phyloP scores from a whole-genome alignment of 225 moss, liverwort and hornwort species.

The Neckera pumila region DNA sequence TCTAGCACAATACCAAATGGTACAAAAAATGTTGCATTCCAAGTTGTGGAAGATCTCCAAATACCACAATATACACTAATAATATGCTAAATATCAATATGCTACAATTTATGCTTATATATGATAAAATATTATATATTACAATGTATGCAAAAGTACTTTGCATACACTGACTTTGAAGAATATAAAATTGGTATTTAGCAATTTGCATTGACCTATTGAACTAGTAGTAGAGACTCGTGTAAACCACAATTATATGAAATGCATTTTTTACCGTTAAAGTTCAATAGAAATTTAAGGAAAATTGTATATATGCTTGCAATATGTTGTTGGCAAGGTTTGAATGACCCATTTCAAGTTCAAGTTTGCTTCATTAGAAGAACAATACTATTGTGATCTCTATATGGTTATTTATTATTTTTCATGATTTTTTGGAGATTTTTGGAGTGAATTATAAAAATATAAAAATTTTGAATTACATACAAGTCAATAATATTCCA shows the following conservation, averaged over 20 bases:
- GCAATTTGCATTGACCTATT: not conserved
- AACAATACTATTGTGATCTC: not conserved
- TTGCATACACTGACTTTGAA: not conserved
- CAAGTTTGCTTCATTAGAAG: not conserved
- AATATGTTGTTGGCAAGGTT: not conserved
- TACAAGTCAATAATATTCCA: not conserved
- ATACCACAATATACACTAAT: not conserved
- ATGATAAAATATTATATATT: not conserved
- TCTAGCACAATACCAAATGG: not conserved
- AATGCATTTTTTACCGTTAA: not conserved
- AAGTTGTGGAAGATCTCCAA: not conserved
- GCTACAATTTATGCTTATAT: not conserved
- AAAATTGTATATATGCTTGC: not conserved
- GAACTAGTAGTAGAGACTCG: fast-evolving
- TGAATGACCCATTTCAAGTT: not conserved
- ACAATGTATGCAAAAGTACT: not conserved
- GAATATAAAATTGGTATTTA: not conserved
- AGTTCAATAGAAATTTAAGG: not conserved
- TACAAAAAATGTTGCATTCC: not conserved
- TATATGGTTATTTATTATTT: not conserved
- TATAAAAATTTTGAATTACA: not conserved
- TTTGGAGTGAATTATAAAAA: not conserved
- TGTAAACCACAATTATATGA: fast-evolving
- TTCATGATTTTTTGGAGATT: not conserved
- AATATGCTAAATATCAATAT: not conserved